These are phyloP conservation scores for Cymbidium sinense DNA, from an alignment of 106 monocot genomes.

Conservation along the genomic window DNA sequence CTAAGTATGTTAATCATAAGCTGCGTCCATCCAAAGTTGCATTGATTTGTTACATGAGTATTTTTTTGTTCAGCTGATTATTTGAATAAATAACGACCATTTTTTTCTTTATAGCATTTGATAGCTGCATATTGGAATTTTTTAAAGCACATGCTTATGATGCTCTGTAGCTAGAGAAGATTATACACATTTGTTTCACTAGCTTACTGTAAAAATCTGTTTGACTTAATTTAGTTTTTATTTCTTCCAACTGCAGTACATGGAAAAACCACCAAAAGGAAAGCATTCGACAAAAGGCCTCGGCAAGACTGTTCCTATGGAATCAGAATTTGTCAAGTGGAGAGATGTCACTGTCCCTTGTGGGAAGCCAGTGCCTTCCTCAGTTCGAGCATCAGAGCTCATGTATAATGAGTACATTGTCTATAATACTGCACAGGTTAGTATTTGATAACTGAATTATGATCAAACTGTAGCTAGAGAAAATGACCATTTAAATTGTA, in stretches of 20 bases:
- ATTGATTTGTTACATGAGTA: too few relatives aligned
- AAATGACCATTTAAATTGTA: too few relatives aligned
- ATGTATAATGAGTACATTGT: conserved; percentile 96
- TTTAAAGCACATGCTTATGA: neutral
- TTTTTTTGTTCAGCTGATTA: too few relatives aligned
- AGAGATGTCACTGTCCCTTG: conserved; percentile 82
- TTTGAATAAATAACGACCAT: too few relatives aligned
- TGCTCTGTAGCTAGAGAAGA: neutral
- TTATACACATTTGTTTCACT: neutral
- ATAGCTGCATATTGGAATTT: too few relatives aligned
- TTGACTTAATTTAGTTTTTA: neutral
- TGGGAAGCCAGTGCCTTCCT: conserved; percentile 78
- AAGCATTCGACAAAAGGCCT: conserved; percentile 96
- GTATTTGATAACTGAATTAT: neutral
- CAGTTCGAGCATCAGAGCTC: conserved; percentile 53
- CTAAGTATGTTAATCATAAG: too few relatives aligned
- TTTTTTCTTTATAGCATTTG: too few relatives aligned
- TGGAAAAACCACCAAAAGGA: conserved; percentile 83
- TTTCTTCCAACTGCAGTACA: conserved; percentile 41
- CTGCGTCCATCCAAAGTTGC: too few relatives aligned
- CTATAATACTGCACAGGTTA: conserved; percentile 82
- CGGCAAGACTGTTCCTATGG: conserved; percentile 80
- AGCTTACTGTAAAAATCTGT: neutral
- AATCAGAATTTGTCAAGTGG: conserved; percentile 78
- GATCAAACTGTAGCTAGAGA: too few relatives aligned